Percentiles rank a stretch among this genome's conserved stretches.
phyloP scores from a whole-genome alignment of 2,329 filamentous ascomycete species.

The Claviceps capensis region DNA sequence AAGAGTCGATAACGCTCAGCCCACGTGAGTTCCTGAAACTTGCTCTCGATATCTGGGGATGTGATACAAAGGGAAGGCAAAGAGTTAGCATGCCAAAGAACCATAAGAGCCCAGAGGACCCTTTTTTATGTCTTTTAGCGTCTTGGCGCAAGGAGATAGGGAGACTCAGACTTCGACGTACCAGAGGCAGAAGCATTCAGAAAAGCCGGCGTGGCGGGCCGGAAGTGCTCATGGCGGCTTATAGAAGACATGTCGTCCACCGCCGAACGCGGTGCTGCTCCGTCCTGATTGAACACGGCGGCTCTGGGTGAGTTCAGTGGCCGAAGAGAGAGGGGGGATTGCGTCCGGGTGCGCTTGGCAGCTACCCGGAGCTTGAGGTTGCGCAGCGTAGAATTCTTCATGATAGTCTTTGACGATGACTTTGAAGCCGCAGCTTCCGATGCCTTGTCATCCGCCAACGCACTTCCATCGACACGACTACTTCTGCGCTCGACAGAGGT shows the following conservation, averaged over 20 bases:
- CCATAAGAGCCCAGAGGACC: too few species aligned
- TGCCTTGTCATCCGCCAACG: background rate
- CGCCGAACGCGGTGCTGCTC: slow-evolving; percentile 14
- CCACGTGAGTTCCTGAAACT: slow-evolving; percentile 40
- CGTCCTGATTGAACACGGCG: slow-evolving; percentile 24
- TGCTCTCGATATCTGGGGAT: slow-evolving; percentile 31
- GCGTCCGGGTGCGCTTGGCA: slow-evolving; percentile 31
- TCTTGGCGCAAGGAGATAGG: background rate
- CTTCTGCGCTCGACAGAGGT: slow-evolving; percentile 23
- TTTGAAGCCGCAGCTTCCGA: slow-evolving; percentile 3
- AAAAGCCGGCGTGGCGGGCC: slow-evolving; percentile 24
- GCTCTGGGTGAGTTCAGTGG: slow-evolving; percentile 16
- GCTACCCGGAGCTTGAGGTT: slow-evolving; percentile 30
- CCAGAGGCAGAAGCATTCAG: slow-evolving; percentile 23
- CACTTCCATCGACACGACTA: slow-evolving; percentile 15
- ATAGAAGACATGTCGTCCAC: slow-evolving; percentile 7
- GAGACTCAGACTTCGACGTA: slow-evolving; percentile 7
- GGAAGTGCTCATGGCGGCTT: slow-evolving; percentile 5
- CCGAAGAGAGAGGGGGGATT: slow-evolving; percentile 22
- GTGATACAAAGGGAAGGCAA: background rate
- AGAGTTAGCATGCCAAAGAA: background rate
- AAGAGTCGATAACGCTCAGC: slow-evolving; percentile 35
- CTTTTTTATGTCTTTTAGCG: background rate
- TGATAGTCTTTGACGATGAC: slow-evolving; percentile 12
- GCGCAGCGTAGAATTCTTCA: slow-evolving; percentile 27